Conservation (phyloP, 1,139 yeast genomes). For the Saccharomyces hybrid region DNA sequence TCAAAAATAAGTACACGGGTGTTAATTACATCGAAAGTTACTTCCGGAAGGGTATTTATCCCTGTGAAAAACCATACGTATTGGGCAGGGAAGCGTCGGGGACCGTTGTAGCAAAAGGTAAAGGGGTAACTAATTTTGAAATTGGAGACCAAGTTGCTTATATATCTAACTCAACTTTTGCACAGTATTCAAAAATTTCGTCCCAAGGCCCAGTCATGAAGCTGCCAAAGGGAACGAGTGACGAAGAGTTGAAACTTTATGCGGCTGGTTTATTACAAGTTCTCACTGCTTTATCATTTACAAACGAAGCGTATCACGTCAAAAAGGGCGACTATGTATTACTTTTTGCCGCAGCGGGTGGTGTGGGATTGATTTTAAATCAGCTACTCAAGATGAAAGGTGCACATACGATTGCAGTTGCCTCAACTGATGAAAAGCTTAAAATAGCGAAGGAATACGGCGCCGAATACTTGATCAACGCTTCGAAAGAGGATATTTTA, state of each 20-base stretch:
- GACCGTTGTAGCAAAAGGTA: slow-evolving; percentile 59
- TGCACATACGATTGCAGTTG: slow-evolving; percentile 77
- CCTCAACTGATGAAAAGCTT: slow-evolving; percentile 65
- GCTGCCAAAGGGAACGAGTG: slow-evolving; percentile 42
- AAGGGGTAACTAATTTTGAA: slow-evolving; percentile 44
- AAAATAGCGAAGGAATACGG: slow-evolving; percentile 57
- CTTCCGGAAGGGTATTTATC: slow-evolving; percentile 72
- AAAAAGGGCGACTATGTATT: slow-evolving; percentile 61
- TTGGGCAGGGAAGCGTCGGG: slow-evolving; percentile 88
- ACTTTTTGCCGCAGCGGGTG: slow-evolving; percentile 93
- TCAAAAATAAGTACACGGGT: slow-evolving; percentile 70
- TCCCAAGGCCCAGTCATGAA: slow-evolving; percentile 37
- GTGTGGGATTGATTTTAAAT: slow-evolving; percentile 66
- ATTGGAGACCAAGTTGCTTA: slow-evolving; percentile 74
- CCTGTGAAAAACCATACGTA: slow-evolving; percentile 48
- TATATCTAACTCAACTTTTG: slow-evolving; percentile 46
- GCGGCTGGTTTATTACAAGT: slow-evolving; percentile 67
- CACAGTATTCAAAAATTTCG: slow-evolving; percentile 56
- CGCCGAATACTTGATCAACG: slow-evolving; percentile 65
- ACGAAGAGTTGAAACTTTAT: slow-evolving; percentile 43
- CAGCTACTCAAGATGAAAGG: slow-evolving; percentile 59
- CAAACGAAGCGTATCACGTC: slow-evolving; percentile 58
- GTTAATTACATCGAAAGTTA: slow-evolving; percentile 77
- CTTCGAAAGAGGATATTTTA: slow-evolving; percentile 43
- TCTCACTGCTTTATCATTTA: slow-evolving; percentile 67